Percentiles rank a stretch among this genome's conserved stretches.
Evolutionary conservation across 106 monocot species (phyloP).

Genomic region (Triglochin maritima): DNA sequence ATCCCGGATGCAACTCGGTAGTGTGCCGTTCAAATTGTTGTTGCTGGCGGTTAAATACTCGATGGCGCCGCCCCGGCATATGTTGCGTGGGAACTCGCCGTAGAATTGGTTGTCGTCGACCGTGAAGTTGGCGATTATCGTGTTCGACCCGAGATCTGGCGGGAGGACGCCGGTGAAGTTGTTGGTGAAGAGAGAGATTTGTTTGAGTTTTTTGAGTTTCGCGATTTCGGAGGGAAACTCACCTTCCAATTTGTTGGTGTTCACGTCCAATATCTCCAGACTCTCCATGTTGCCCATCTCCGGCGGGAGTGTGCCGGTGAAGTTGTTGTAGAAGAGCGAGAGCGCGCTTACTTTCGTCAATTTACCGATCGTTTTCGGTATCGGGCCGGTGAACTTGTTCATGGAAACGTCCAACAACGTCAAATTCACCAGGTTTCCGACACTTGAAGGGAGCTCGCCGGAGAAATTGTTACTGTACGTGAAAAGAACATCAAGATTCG

Average conservation of each 20-base stretch:
- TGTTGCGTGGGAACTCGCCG: constrained; percentile 30
- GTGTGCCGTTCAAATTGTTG: constrained; percentile 52
- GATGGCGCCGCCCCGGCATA: constrained; percentile 44
- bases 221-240: constrained; percentile 37
- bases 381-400: constrained; percentile 35
- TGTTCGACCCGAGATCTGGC: constrained; percentile 32
- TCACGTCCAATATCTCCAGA: constrained; percentile 21
- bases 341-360: constrained; percentile 16
- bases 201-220: constrained; percentile 13
- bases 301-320: constrained; percentile 38
- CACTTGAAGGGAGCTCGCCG: constrained; percentile 31
- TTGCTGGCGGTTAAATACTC: constrained; percentile 22
- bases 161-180: constrained; percentile 38
- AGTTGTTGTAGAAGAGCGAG: constrained; percentile 33
- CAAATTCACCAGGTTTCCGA: constrained; percentile 34
- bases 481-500: constrained; percentile 7
- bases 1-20: constrained; percentile 49
- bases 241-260: constrained; percentile 43
- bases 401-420: constrained; percentile 18
- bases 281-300: constrained; percentile 55
- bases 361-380: constrained; percentile 39
- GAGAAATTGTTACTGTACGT: constrained; percentile 35
- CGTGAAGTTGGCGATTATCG: constrained; percentile 10
- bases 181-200: constrained; percentile 28
- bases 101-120: constrained; percentile 51